Evolutionary conservation across 2,329 filamentous ascomycete species (phyloP).

Genomic region (Ophiostoma australiae): DNA sequence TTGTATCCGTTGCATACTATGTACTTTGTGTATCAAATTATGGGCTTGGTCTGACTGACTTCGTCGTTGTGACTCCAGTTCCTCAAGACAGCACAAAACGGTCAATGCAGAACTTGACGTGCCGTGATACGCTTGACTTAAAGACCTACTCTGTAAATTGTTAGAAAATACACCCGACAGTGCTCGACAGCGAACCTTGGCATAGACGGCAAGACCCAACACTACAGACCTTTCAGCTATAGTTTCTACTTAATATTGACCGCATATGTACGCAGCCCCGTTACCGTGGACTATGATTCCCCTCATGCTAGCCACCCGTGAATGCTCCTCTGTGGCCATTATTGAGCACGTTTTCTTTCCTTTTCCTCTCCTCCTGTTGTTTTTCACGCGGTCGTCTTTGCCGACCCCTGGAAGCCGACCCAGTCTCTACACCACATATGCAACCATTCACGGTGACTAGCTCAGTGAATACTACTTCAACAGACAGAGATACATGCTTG

Average conservation of each 20-base stretch:
- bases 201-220: neutral
- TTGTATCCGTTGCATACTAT: neutral
- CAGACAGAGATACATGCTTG: neutral
- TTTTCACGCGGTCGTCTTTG: neutral
- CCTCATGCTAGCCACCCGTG: neutral
- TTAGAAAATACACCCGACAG: neutral
- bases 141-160: neutral
- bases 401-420: neutral
- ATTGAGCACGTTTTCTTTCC: neutral
- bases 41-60: too few species aligned
- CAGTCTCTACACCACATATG: too few species aligned
- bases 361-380: neutral
- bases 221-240: neutral
- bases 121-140: neutral
- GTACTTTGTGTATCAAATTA: neutral
- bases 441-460: neutral
- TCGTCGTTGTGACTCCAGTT: too few species aligned
- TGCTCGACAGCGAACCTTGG: neutral
- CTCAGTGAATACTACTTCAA: neutral
- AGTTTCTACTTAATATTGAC: neutral
- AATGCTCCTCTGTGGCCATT: neutral
- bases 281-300: neutral
- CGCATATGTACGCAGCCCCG: conserved; percentile 1
- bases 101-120: neutral
- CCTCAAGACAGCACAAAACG: neutral